Conservation (phyloP, 768 basidiomycete genomes). For the Leccinum variicolor region DNA sequence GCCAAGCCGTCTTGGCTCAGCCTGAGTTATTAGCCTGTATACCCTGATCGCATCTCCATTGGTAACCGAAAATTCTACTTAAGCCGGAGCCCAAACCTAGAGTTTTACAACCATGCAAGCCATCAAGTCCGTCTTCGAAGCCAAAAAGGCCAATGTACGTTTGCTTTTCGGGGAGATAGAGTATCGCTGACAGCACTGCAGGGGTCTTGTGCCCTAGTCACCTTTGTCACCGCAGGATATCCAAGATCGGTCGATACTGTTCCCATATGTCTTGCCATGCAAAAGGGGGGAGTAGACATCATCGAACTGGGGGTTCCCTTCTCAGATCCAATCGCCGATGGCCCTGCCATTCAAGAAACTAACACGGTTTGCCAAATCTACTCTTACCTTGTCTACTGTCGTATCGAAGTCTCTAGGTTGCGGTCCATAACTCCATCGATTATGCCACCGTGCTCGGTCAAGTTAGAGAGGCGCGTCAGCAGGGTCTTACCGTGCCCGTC, state of each 20-base stretch:
- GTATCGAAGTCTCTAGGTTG: conserved; percentile 52
- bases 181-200: conserved; percentile 10
- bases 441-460: conserved; percentile 72
- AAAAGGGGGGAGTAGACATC: conserved; percentile 89
- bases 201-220: conserved; percentile 60
- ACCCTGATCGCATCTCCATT: neutral
- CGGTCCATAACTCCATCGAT: conserved; percentile 76
- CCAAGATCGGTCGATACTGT: conserved; percentile 79
- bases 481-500: conserved; percentile 82
- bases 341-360: conserved; percentile 87
- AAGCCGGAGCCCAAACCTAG: neutral
- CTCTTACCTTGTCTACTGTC: neutral
- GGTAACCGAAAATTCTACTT: neutral
- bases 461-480: conserved; percentile 72
- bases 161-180: neutral
- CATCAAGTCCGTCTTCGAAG: conserved; percentile 26
- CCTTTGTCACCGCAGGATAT: conserved; percentile 95
- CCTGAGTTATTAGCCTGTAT: no score
- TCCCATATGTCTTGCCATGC: conserved; percentile 85
- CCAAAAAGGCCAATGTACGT: conserved; percentile 21
- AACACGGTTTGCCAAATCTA: conserved; percentile 62
- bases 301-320: conserved; percentile 83
- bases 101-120: conserved; percentile 18
- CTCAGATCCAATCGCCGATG: conserved; percentile 95
- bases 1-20: no score